Conservation (phyloP, 1,284 basidiomycete species). For the Gomphus bonarii region DNA sequence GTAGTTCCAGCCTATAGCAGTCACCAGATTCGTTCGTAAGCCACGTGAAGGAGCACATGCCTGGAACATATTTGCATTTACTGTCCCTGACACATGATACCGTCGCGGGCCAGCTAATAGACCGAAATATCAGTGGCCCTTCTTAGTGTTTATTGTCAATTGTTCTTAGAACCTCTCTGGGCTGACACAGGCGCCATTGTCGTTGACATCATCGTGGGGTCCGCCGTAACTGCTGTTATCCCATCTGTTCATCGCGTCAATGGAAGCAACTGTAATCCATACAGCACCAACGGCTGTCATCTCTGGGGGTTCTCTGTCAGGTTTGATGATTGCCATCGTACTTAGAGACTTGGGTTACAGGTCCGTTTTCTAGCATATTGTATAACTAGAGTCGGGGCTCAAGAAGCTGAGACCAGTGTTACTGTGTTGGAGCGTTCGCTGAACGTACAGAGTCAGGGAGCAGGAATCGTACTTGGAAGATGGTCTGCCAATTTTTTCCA, state of each 20-base stretch:
- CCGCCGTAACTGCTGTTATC: too few relatives aligned
- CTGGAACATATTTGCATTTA: too few relatives aligned
- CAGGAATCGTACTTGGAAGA: constrained; percentile 10
- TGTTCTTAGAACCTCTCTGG: too few relatives aligned
- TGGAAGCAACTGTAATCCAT: background rate
- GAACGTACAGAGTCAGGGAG: constrained; percentile 10
- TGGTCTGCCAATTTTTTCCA: constrained; percentile 5
- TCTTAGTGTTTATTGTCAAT: too few relatives aligned
- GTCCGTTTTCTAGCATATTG: background rate
- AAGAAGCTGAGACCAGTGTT: background rate
- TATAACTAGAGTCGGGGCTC: background rate
- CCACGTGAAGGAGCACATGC: too few relatives aligned
- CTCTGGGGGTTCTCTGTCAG: constrained; percentile 9
- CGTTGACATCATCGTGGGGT: too few relatives aligned
- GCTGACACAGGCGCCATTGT: too few relatives aligned
- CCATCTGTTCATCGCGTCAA: too few relatives aligned
- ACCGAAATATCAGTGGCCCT: too few relatives aligned
- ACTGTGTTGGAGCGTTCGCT: constrained; percentile 8
- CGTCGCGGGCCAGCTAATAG: too few relatives aligned
- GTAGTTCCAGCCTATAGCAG: background rate
- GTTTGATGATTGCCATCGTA: constrained; percentile 7
- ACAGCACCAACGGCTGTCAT: constrained; percentile 1
- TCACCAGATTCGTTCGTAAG: too few relatives aligned
- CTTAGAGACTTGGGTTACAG: constrained; percentile 6
- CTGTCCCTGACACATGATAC: too few relatives aligned